Percentiles rank a stretch among this genome's conserved stretches.
These are phyloP conservation scores for Mycena leptocephala DNA, from an alignment of 768 basidiomycete species.

Conservation along the genomic window DNA sequence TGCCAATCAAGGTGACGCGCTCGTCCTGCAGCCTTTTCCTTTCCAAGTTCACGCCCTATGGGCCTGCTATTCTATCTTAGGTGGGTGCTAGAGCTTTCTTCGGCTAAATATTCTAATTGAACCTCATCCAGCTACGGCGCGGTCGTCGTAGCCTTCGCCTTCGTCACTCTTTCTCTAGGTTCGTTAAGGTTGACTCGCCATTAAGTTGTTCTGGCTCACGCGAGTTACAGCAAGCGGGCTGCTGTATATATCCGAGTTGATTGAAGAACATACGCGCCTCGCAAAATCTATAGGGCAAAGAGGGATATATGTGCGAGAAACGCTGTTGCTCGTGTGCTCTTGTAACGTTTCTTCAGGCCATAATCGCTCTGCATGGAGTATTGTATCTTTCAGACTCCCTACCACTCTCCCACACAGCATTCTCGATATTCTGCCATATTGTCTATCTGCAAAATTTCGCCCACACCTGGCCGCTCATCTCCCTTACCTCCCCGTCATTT, in stretches of 20 bases:
- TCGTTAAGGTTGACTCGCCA: conserved; percentile 38
- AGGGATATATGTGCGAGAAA: conserved; percentile 86
- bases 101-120: not conserved
- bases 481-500: conserved; percentile 89
- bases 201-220: not conserved
- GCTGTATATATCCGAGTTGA: conserved; percentile 94
- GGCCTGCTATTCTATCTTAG: conserved; percentile 75
- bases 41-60: conserved; percentile 53
- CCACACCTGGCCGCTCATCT: conserved; percentile 92
- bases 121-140: conserved; percentile 75
- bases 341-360: conserved; percentile 64
- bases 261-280: conserved; percentile 91
- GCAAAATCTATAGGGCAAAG: conserved; percentile 90
- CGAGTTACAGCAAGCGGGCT: conserved; percentile 85
- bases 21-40: not conserved
- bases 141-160: conserved; percentile 84
- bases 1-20: conserved; percentile 15
- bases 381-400: conserved; percentile 88
- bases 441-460: conserved; percentile 97
- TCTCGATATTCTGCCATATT: conserved; percentile 89
- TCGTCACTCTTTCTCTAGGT: conserved; percentile 95
- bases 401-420: conserved; percentile 78
- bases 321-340: conserved; percentile 5
- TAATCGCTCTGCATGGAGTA: conserved; percentile 84
- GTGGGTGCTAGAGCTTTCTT: conserved; percentile 51